Percentiles rank a stretch among this genome's conserved stretches.
Conservation (phyloP, 495 filamentous ascomycete species). For the Aspergillus kassunensis region DNA sequence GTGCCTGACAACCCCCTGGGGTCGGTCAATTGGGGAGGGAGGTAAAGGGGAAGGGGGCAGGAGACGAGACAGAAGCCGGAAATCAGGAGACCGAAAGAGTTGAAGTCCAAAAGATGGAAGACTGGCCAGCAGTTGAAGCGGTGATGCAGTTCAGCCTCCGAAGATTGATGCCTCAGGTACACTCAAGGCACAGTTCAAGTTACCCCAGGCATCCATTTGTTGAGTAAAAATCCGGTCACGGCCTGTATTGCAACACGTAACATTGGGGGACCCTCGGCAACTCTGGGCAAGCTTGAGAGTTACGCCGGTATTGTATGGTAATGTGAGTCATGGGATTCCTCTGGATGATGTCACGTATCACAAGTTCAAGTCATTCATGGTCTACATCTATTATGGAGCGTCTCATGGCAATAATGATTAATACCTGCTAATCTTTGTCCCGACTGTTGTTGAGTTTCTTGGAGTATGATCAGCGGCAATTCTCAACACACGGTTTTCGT, state of each 20-base stretch:
- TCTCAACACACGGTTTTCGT: background rate
- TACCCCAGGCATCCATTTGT: background rate
- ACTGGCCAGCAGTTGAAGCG: conserved; percentile 4
- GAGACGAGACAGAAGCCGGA: background rate
- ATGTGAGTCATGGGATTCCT: background rate
- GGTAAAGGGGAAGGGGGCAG: background rate
- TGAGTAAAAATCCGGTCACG: background rate
- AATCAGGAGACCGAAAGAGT: background rate
- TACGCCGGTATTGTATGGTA: background rate
- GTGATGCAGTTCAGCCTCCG: conserved; percentile 7
- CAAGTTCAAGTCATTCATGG: background rate
- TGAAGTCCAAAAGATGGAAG: background rate
- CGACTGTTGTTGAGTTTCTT: too few species aligned
- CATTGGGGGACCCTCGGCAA: too few species aligned
- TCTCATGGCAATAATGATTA: too few species aligned
- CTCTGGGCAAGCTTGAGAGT: background rate
- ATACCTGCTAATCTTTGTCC: too few species aligned
- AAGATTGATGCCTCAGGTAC: conserved; percentile 6
- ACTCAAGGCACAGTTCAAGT: background rate
- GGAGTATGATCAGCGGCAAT: too few species aligned
- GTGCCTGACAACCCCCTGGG: conserved; percentile 13
- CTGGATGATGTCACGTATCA: conserved; percentile 5
- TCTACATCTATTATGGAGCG: too few species aligned
- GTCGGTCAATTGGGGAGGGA: conserved; percentile 1
- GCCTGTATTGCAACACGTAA: background rate